A percentile compares a stretch with the other conserved stretches of the same genome.
Conservation (phyloP, 495 filamentous ascomycete species). For the Filosporella fistucella region DNA sequence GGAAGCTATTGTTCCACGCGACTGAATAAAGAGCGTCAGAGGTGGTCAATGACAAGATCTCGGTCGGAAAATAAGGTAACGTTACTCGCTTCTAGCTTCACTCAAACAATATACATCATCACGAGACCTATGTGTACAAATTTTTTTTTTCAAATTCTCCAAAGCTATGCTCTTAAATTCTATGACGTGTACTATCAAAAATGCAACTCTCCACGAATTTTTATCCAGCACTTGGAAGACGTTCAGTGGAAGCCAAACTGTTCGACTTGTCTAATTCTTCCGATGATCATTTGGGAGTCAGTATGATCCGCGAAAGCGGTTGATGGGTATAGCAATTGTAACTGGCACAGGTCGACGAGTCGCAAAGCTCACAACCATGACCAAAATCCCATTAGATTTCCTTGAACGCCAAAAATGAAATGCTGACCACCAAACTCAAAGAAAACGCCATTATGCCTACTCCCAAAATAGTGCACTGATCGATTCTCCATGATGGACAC, state of each 20-base stretch:
- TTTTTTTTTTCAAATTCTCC: no score
- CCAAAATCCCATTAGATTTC: conserved; percentile 12
- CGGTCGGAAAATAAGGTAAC: no score
- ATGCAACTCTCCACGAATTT: conserved; percentile 16
- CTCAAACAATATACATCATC: no score
- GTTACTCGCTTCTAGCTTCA: no score
- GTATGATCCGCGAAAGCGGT: conserved; percentile 18
- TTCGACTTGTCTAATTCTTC: conserved; percentile 19
- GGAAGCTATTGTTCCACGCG: no score
- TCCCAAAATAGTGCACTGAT: conserved; percentile 97
- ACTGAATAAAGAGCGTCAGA: no score
- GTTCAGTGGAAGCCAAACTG: conserved; percentile 20
- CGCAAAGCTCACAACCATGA: conserved; percentile 14
- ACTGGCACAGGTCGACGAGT: conserved; percentile 8
- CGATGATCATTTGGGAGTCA: conserved; percentile 14
- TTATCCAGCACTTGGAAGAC: conserved; percentile 30
- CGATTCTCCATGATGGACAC: conserved; percentile 96
- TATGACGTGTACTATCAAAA: conserved; percentile 2
- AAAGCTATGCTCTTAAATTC: no score
- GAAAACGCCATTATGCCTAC: conserved; percentile 40
- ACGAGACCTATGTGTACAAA: no score
- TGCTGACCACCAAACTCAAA: conserved; percentile 9
- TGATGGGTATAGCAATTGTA: conserved; percentile 27
- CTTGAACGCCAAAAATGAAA: conserved; percentile 21
- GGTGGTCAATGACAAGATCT: no score